A percentile compares a stretch with the other conserved stretches of the same genome.
These are phyloP conservation scores for Fusarium sarcochroum DNA, from an alignment of 2,329 filamentous ascomycete species.

Conservation along the genomic window DNA sequence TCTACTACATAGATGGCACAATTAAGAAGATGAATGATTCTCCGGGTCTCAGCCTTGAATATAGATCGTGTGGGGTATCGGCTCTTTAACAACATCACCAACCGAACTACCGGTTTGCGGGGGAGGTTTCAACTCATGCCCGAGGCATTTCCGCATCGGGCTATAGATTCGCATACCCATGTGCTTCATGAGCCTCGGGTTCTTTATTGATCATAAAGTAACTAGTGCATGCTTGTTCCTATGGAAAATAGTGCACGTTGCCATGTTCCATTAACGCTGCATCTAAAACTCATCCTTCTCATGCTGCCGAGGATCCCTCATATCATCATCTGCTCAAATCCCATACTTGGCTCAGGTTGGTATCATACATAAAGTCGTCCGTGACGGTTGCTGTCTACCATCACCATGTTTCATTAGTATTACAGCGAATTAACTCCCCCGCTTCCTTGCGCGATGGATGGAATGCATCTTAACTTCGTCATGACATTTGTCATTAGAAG, in stretches of 20 bases:
- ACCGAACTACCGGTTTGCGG: constrained; percentile 48
- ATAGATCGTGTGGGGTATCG: constrained; percentile 26
- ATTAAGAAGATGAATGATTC: not conserved
- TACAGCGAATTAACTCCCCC: constrained; percentile 27
- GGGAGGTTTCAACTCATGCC: constrained; percentile 43
- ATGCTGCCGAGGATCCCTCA: not conserved
- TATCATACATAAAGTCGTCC: constrained; percentile 46
- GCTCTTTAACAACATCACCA: constrained; percentile 31
- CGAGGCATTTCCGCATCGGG: constrained; percentile 55
- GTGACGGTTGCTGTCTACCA: constrained; percentile 13
- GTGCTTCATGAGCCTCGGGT: constrained; percentile 9
- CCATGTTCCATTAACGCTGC: constrained; percentile 4
- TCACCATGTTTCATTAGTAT: constrained; percentile 35
- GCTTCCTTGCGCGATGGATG: not conserved
- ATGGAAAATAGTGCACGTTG: constrained; percentile 2
- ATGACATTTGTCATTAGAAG: constrained; percentile 59
- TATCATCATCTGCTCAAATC: constrained; percentile 22
- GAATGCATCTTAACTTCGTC: not conserved
- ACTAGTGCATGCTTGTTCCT: not conserved
- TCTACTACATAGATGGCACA: not conserved
- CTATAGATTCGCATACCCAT: constrained; percentile 45
- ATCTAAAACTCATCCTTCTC: constrained; percentile 16
- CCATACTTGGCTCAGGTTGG: constrained; percentile 40
- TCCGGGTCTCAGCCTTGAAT: not conserved
- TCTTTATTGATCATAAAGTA: not conserved